Evolutionary conservation across 495 filamentous ascomycete species (phyloP), one percentile per base, ranked within the genome.

Genomic region (Hypoxylon fragiforme): DNA sequence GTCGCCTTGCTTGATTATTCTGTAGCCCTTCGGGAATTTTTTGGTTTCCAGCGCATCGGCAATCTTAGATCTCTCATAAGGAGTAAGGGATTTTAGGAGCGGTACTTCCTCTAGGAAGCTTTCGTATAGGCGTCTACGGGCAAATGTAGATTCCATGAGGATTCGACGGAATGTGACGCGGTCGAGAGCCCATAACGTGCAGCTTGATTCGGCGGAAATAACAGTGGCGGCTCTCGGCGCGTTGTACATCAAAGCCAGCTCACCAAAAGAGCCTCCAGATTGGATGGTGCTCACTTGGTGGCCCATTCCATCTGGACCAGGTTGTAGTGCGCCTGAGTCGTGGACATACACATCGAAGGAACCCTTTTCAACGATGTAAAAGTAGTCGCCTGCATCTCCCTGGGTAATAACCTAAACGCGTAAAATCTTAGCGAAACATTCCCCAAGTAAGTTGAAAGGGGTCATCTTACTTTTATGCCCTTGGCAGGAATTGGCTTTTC

Each of bases 191-290:
- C 94, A 98, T 4, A 98, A 81, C 1, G 85, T 92, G 66, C 85
- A 90, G 43, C 83, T 77, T 3, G 85, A 62, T 44, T 95, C 91
- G 19, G 85, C 85, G 13, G 88, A 94, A 44, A 95, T 82, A 44
- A 98, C 90, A 1, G 94, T 97, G 2, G 94, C 94, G n/a, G 95
- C 95, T 62, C 94, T 87, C 3, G 95, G 94, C 12, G 94, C 91
- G 63, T 97, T 97, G 74, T 98, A 98, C 94, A 98, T 97, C 63
- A 98, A 77, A 16, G 94, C 94, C 42, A 98, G 77, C 73, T 98
- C 94, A 55, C 94, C 94, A 73, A 98, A 98, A n/a, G 90, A 95
- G 44, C 92, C 91, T 20, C 95, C 95, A 2, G 91, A 83, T 30
- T 88, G 88, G 45, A 91, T 92, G 31, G 74, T 81, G 63, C 81